These are phyloP conservation scores for Aspergillus sp. DNA, from an alignment of 2,329 filamentous ascomycete genomes.

Conservation along the genomic window DNA sequence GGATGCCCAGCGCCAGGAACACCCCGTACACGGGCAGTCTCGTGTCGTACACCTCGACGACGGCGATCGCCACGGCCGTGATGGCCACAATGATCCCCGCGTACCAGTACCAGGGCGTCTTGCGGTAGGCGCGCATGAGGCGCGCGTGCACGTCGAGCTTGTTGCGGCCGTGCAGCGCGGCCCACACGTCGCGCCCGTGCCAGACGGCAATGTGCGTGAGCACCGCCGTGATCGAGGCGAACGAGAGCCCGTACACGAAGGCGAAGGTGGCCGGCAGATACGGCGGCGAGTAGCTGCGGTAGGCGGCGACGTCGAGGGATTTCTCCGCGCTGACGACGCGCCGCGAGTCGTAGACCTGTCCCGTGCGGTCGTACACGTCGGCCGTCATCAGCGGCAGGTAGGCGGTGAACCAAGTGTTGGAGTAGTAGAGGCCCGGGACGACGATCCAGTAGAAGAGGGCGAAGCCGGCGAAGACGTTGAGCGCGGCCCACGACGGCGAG, in stretches of 20 bases:
- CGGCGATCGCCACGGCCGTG: conserved; percentile 27
- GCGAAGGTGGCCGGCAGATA: conserved; percentile 60
- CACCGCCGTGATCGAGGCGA: conserved; percentile 60
- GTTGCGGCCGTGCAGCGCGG: conserved; percentile 31
- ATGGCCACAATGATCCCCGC: conserved; percentile 31
- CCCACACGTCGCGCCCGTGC: conserved; percentile 30
- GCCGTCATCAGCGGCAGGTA: conserved; percentile 60
- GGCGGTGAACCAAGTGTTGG: conserved; percentile 54
- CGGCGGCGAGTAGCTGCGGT: conserved; percentile 63
- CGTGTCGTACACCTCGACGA: conserved; percentile 44
- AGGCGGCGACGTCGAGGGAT: conserved; percentile 58
- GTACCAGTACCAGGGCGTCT: conserved; percentile 46
- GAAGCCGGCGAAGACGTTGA: conserved; percentile 32
- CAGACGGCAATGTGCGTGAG: conserved; percentile 30
- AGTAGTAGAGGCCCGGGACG: conserved; percentile 36
- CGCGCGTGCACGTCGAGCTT: conserved; percentile 43
- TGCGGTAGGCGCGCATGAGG: conserved; percentile 39
- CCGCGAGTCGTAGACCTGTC: conserved; percentile 56
- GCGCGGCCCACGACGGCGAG: conserved; percentile 27
- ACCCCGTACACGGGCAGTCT: conserved; percentile 45
- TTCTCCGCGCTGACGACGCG: conserved; percentile 54
- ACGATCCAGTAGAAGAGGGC: conserved; percentile 28
- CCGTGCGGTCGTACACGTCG: conserved; percentile 61
- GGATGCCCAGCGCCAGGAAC: conserved; percentile 42
- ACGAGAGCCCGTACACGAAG: conserved; percentile 57